These are phyloP conservation scores for Xenosphaeropsis pyriputrescens DNA, from an alignment of 2,329 filamentous ascomycete species.

Conservation along the genomic window DNA sequence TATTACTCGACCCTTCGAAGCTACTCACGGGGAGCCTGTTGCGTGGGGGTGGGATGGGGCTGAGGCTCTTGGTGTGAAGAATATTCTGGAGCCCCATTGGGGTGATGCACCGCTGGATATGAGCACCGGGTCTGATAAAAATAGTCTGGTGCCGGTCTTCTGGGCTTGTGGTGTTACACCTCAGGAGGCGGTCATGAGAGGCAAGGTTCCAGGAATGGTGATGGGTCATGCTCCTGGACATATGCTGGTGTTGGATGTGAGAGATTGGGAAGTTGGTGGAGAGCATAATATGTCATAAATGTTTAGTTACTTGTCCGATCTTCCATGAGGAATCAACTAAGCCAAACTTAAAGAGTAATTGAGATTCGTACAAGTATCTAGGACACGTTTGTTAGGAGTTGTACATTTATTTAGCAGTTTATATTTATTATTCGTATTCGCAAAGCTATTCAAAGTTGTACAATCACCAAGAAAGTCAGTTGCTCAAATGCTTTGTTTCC, in stretches of 20 bases:
- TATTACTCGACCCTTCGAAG: slow-evolving; percentile 36
- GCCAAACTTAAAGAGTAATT: no score
- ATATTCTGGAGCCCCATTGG: slow-evolving; percentile 39
- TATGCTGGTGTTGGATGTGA: slow-evolving; percentile 44
- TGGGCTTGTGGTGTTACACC: slow-evolving; percentile 55
- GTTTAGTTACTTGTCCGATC: no score
- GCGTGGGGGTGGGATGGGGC: slow-evolving; percentile 49
- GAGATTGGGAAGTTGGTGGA: slow-evolving; percentile 21
- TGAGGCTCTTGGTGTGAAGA: slow-evolving; percentile 32
- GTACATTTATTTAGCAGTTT: no score
- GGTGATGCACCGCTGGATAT: slow-evolving; percentile 29
- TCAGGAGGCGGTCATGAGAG: slow-evolving; percentile 45
- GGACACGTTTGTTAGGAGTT: no score
- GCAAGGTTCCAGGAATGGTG: slow-evolving; percentile 34
- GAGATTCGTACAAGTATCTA: no score
- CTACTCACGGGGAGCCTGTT: slow-evolving; percentile 49
- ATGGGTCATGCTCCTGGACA: slow-evolving; percentile 48
- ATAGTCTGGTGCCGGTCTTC: slow-evolving; percentile 34
- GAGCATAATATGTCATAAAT: neutral
- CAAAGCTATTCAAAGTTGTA: no score
- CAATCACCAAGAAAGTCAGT: no score
- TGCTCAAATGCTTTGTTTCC: no score
- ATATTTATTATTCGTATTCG: no score
- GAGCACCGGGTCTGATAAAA: slow-evolving; percentile 21
- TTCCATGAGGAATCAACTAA: no score